phyloP scores from a whole-genome alignment of 345 rosid genomes.

The Anacardium occidentale region DNA sequence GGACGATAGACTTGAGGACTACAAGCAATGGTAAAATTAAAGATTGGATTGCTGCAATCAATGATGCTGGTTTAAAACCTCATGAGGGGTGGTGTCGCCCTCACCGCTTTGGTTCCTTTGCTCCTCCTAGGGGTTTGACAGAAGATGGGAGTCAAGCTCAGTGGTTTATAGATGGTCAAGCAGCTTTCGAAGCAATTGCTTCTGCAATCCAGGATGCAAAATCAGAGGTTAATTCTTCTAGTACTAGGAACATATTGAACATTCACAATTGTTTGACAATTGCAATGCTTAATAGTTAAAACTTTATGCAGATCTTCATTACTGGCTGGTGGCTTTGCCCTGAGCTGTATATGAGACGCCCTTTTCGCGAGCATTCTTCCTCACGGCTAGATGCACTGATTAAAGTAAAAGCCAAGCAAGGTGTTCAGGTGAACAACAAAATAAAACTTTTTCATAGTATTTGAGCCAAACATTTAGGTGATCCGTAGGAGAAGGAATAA shows the following conservation, averaged over 20 bases:
- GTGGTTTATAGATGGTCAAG: constrained; percentile 89
- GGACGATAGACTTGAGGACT: constrained; percentile 55
- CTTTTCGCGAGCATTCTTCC: constrained; percentile 55
- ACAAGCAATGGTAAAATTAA: constrained; percentile 59
- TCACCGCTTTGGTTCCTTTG: constrained; percentile 75
- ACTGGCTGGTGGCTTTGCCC: constrained; percentile 99
- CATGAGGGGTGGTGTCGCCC: constrained; percentile 71
- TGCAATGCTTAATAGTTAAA: constrained; percentile 11
- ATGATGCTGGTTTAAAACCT: constrained; percentile 50
- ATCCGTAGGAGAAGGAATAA: no score
- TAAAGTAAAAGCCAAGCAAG: constrained; percentile 83
- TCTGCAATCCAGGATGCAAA: constrained; percentile 75
- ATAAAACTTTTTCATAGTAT: no score
- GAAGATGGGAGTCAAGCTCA: constrained; percentile 91
- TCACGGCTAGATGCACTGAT: constrained; percentile 75
- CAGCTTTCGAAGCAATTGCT: constrained; percentile 90
- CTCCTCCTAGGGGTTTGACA: constrained; percentile 76
- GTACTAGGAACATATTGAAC: not conserved
- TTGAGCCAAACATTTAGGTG: no score
- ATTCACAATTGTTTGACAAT: not conserved
- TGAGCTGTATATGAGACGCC: constrained; percentile 87
- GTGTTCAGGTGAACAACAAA: constrained; percentile 61
- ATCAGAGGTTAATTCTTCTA: constrained; percentile 61
- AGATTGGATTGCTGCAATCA: constrained; percentile 75
- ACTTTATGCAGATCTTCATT: constrained; percentile 62